These are phyloP conservation scores for Hypomyces perniciosus DNA, from an alignment of 2,329 filamentous ascomycete species.

Conservation along the genomic window DNA sequence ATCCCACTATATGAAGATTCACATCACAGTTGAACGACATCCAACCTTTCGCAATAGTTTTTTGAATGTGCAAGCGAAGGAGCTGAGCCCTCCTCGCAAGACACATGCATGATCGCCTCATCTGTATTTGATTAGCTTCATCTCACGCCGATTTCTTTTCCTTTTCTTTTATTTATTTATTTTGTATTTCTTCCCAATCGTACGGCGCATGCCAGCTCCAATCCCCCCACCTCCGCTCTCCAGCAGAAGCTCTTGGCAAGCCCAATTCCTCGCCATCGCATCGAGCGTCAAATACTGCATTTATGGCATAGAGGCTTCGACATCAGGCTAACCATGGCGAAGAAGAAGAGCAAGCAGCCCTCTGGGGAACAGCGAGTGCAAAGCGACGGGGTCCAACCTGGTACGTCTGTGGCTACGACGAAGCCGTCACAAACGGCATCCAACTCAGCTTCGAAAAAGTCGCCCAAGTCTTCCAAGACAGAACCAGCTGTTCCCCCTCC, in stretches of 20 bases:
- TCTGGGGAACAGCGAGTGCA: constrained; percentile 19
- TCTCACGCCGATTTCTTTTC: neutral
- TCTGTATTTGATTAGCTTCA: neutral
- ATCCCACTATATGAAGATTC: neutral
- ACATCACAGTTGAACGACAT: neutral
- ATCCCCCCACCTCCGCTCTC: neutral
- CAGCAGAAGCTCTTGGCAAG: neutral
- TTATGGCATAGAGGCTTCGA: neutral
- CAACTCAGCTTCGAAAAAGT: constrained; percentile 2
- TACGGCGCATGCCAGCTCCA: neutral
- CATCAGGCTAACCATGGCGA: constrained; percentile 32
- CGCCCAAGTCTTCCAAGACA: constrained; percentile 11
- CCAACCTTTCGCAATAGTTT: neutral
- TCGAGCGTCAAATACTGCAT: neutral
- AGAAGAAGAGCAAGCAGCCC: constrained; percentile 41
- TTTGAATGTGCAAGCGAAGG: neutral
- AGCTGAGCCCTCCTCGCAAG: neutral
- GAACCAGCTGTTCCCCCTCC: constrained; percentile 8
- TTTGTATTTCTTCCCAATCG: neutral
- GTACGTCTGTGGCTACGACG: neutral
- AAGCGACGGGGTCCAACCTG: neutral
- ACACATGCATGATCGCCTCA: neutral
- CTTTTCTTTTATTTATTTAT: neutral
- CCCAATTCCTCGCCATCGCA: neutral
- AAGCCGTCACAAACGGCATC: neutral